A percentile compares a stretch with the other conserved stretches of the same genome.
phyloP scores from a whole-genome alignment of 2,329 filamentous ascomycete genomes.

The Sclerotinia minor region DNA sequence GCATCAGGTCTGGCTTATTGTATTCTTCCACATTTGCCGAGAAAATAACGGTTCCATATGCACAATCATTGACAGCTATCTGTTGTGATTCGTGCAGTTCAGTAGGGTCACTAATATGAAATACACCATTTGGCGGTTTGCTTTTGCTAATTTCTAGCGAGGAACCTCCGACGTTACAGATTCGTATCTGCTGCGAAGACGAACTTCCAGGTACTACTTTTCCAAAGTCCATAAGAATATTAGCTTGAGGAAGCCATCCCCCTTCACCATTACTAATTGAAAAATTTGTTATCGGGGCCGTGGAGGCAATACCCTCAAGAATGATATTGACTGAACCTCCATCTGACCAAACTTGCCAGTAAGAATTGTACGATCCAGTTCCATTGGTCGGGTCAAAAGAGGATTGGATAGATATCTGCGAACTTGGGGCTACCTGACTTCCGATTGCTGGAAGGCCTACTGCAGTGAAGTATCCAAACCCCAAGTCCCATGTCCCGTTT shows the following conservation, averaged over 20 bases:
- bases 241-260: slow-evolving; percentile 38
- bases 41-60: slow-evolving; percentile 39
- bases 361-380: slow-evolving; percentile 38
- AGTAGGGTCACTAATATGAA: slow-evolving; percentile 33
- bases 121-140: slow-evolving; percentile 39
- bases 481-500: slow-evolving; percentile 35
- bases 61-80: slow-evolving; percentile 37
- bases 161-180: slow-evolving; percentile 42
- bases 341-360: slow-evolving; percentile 40
- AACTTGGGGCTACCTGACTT: slow-evolving; percentile 35
- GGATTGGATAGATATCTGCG: slow-evolving; percentile 35
- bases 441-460: slow-evolving; percentile 35
- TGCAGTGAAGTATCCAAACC: slow-evolving; percentile 31
- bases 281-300: slow-evolving; percentile 38
- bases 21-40: slow-evolving; percentile 34
- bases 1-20: slow-evolving; percentile 33
- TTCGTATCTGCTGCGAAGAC: slow-evolving; percentile 34
- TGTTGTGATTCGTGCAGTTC: slow-evolving; percentile 39
- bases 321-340: slow-evolving; percentile 38
- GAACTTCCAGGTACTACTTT: slow-evolving; percentile 37
- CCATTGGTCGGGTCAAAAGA: slow-evolving; percentile 40
- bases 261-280: slow-evolving; percentile 41
- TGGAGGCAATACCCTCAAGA: slow-evolving; percentile 39
- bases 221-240: slow-evolving; percentile 37
- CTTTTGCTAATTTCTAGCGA: slow-evolving; percentile 39